Percentiles rank a stretch among this genome's conserved stretches.
Conservation (phyloP, 345 rosid genomes). For the Sapria himalayana region DNA sequence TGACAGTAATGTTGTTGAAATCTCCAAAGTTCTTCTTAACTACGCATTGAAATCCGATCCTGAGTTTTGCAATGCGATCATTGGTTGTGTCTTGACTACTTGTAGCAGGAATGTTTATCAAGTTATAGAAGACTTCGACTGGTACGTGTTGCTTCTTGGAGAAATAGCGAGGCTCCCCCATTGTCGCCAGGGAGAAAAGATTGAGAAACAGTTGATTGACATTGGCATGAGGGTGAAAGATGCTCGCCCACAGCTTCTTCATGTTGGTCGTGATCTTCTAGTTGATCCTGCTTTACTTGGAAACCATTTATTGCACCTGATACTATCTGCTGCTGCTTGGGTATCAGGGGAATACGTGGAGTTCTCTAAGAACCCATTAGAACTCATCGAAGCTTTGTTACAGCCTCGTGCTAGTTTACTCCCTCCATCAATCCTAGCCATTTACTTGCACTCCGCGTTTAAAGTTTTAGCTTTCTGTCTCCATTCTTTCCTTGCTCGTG, state of each 20-base stretch:
- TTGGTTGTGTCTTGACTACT: conserved; percentile 52
- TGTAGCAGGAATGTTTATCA: conserved; percentile 54
- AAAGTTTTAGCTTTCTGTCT: conserved; percentile 44
- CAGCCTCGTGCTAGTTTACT: conserved; percentile 77
- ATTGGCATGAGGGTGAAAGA: conserved; percentile 78
- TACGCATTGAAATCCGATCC: conserved; percentile 81
- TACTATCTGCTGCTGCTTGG: conserved; percentile 92
- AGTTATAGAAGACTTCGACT: conserved; percentile 63
- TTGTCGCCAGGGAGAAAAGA: conserved; percentile 67
- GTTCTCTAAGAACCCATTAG: conserved; percentile 41
- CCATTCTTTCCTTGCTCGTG: conserved; percentile 16
- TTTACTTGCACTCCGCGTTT: conserved; percentile 54
- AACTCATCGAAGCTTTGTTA: conserved; percentile 60
- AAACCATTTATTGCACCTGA: conserved; percentile 46
- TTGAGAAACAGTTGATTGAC: conserved; percentile 74
- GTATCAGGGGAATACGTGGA: conserved; percentile 71
- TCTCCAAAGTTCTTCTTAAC: conserved; percentile 50
- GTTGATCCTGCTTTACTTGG: conserved; percentile 98
- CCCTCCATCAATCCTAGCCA: conserved; percentile 39
- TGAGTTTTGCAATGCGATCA: conserved; percentile 68
- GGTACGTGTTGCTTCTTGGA: conserved; percentile 78
- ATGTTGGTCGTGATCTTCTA: conserved; percentile 45
- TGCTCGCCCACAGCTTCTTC: conserved; percentile 64
- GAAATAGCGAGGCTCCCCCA: conserved; percentile 76
- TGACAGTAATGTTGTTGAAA: conserved; percentile 56